phyloP scores from a whole-genome alignment of 2,329 filamentous ascomycete species.

The Calonectria fujianensis region DNA sequence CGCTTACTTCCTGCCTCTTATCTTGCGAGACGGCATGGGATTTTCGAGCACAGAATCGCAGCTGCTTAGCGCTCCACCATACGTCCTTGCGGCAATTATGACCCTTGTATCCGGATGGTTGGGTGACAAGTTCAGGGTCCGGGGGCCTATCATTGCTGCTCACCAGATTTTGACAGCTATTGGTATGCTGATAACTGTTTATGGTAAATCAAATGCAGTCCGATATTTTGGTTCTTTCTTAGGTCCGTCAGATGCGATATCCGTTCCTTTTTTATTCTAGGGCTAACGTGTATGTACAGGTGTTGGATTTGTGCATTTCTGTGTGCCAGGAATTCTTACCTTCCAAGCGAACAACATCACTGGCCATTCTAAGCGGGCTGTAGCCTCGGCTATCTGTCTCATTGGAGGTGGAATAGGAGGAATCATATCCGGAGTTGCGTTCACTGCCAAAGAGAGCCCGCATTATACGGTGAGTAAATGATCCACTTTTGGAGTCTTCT shows the following conservation, averaged over 20 bases:
- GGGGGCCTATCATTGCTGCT: conserved; percentile 30
- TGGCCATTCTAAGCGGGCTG: conserved; percentile 34
- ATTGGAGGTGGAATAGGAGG: conserved; percentile 34
- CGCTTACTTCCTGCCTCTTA: conserved; percentile 38
- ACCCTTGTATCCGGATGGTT: conserved; percentile 27
- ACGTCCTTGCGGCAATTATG: conserved; percentile 35
- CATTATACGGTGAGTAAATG: conserved; percentile 27
- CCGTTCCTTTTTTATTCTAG: no score
- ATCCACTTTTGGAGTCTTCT: background rate
- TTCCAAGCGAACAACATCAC: conserved; percentile 41
- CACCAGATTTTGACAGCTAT: conserved; percentile 30
- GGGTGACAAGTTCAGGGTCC: conserved; percentile 27
- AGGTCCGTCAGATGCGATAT: background rate
- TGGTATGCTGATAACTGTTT: conserved; percentile 35
- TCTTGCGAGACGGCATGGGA: conserved; percentile 37
- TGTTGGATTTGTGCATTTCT: conserved; percentile 35
- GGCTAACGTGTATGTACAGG: background rate
- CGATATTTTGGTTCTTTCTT: conserved; percentile 39
- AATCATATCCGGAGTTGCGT: conserved; percentile 33
- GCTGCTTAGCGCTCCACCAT: conserved; percentile 37
- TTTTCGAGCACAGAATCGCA: conserved; percentile 24
- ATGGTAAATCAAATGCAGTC: conserved; percentile 20
- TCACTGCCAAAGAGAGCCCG: conserved; percentile 29
- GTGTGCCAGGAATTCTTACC: conserved; percentile 32
- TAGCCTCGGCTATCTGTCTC: conserved; percentile 27